Evolutionary conservation across 257 asterid genomes (phyloP).

Genomic region (Datura wrightii): DNA sequence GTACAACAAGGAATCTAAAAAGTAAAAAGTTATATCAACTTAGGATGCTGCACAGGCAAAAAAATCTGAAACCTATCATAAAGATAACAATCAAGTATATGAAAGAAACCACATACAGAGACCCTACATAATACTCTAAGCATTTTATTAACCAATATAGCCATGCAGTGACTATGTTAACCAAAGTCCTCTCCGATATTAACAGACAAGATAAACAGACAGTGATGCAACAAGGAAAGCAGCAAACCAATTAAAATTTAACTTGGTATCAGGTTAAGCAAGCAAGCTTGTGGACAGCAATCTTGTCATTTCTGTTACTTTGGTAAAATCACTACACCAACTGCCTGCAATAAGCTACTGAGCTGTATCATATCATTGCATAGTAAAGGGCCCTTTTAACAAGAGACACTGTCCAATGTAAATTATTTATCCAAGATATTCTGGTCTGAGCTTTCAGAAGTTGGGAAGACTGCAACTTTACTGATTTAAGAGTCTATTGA

Average conservation of each 20-base stretch:
- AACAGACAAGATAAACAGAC: background rate
- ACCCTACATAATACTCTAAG: background rate
- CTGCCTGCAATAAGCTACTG: background rate
- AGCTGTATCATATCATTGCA: background rate
- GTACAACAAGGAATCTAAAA: background rate
- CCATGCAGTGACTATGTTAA: slow-evolving; percentile 15
- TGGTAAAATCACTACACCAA: background rate
- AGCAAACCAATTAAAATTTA: slow-evolving; percentile 7
- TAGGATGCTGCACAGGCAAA: background rate
- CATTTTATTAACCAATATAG: slow-evolving; percentile 8
- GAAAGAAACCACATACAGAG: background rate
- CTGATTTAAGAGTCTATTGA: slow-evolving; percentile 1
- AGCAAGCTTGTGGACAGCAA: background rate
- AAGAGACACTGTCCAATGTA: background rate
- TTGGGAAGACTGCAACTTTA: background rate
- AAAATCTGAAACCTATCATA: background rate
- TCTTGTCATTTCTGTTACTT: background rate
- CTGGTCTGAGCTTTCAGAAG: background rate
- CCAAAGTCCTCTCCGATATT: slow-evolving; percentile 2
- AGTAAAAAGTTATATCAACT: background rate
- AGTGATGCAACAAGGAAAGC: slow-evolving; percentile 8
- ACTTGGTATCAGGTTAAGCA: slow-evolving; percentile 20
- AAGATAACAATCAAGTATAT: background rate
- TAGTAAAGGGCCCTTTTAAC: background rate
- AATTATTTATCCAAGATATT: background rate